Base-by-base conservation (phyloP, 176 grass and related monocot genomes). In the Musa schizocarpa region DNA sequence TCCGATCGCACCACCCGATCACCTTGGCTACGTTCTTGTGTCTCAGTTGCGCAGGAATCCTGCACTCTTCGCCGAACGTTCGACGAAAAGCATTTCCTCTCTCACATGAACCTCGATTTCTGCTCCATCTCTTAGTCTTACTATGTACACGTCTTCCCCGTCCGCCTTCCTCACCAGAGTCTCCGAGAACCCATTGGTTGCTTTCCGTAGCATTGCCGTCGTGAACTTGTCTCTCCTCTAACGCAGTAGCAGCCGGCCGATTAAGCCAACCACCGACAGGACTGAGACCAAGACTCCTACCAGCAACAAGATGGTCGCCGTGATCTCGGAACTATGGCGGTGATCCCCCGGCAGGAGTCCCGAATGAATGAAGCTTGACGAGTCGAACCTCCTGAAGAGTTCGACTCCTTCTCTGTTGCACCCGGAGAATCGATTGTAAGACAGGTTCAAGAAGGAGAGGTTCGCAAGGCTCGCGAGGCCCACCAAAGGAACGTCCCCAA, bases 11-110 rank as follows among this genome's bases (percentile, higher is more conserved):
- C 73, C 73, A 78, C 3, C 76, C 76, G 23, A 78, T 29, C 21
- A 78, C 63, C 63, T 78, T 78, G 0, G 34, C 63, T 51, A 78
- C 67, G 76, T 78, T 78, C 76, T 54, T 66, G 51, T 78, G 62
- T 14, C 76, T 68, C 59, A 78, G 2, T 22, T 54, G 76, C 76
- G 68, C 13, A 27, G 68, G 76, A 68, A 66, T 21, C 13, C 9
- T 20, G 11, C 50, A 78, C 22, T 78, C 76, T 53, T 68, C 63
- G 17, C 14, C 63, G 11, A 78, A 78, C 9, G 1, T 50, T 20
- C 16, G 54, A 8, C 12, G 9, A 19, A 6, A 50, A 9, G 0
- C 27, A 29, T 5, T 7, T 20, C 74, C 13, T 52, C 29, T 63
- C 11, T 63, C 11, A 76, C 57, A 2, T 63, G 55, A 21, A 76